A percentile compares a stretch with the other conserved stretches of the same genome.
phyloP scores from a whole-genome alignment of 179 eudicot genomes.

The Drosera spatulata region DNA sequence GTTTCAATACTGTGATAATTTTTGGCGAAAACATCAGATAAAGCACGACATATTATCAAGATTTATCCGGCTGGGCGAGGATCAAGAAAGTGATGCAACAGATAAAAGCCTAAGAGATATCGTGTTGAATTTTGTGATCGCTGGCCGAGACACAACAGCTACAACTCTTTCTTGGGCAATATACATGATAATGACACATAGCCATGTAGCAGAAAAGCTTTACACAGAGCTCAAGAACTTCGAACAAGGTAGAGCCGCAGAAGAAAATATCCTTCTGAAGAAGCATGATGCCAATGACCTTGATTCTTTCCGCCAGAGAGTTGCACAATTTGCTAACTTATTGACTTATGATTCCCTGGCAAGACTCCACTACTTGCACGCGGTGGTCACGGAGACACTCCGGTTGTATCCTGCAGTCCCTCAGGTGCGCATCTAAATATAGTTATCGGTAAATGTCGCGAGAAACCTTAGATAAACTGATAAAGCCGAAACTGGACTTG shows the following conservation, averaged over 20 bases:
- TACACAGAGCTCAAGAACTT: slow-evolving; percentile 50
- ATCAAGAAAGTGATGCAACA: slow-evolving; percentile 59
- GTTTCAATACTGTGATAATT: too few species aligned
- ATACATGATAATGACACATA: slow-evolving; percentile 68
- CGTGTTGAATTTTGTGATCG: slow-evolving; percentile 10
- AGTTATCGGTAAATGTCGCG: too few species aligned
- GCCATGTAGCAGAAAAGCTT: slow-evolving; percentile 55
- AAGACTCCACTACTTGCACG: slow-evolving; percentile 61
- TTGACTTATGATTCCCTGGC: slow-evolving; percentile 65
- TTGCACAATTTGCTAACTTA: slow-evolving; percentile 46
- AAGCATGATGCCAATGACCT: slow-evolving; percentile 34
- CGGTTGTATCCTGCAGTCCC: slow-evolving; percentile 91
- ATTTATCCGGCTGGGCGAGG: slow-evolving; percentile 76
- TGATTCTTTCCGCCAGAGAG: slow-evolving; percentile 45
- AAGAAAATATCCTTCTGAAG: slow-evolving; percentile 42
- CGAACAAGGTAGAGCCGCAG: slow-evolving; percentile 49
- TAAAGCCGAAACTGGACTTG: too few species aligned
- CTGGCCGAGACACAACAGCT: slow-evolving; percentile 72
- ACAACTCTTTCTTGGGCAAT: slow-evolving; percentile 90
- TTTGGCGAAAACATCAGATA: slow-evolving; percentile 23
- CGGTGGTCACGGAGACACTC: slow-evolving; percentile 87
- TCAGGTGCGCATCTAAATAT: slow-evolving; percentile 43
- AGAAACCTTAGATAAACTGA: too few species aligned
- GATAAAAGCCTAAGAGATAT: slow-evolving; percentile 91
- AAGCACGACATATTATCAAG: slow-evolving; percentile 83